Base-by-base conservation (phyloP, 176 grass and related monocot genomes). In the Carex littledalei region DNA sequence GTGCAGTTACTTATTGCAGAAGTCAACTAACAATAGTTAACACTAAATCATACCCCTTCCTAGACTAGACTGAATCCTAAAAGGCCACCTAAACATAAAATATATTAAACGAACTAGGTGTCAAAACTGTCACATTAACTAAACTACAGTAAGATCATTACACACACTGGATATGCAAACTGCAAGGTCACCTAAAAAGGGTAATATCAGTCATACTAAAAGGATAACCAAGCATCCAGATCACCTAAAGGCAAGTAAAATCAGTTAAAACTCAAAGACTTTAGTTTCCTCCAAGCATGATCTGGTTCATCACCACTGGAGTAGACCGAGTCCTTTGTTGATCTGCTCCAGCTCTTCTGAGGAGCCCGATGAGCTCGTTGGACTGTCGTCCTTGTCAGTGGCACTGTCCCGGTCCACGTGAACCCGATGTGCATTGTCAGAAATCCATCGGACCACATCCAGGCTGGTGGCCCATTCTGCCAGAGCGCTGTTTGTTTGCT, bases 391-490 rank as follows among this genome's bases (percentile, higher is more conserved):
- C 57, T 87, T 91, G 0, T 88, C 90, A 22, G 20, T 61, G 4
- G 85, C 50, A 31, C 79, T 89, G 0, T 90, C 93, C 78, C 71
- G 91, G 41, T 92, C 78, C 59, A 93, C 85, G 10, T 81, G 89
- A 73, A 98, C 3, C 1, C 93, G 89, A 43, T 87, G 88, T 74
- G 91, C 93, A 67, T 95, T 98, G 50, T 93, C 89, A 78, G 86
- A 91, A 64, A 92, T 83, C 95, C 95, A 98, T 79, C 70, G 63
- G 52, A 89, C 89, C 63, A 98, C 92, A 34, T 95, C 95, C 3
- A 89, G 88, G 52, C 91, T 98, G 14, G 88, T 83, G 2, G 93
- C 83, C 88, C 85, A 91, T 65, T 86, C 86, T 37, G 72, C 66
- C 57, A 98, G 70, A 0, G 91, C 95, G 16, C 76, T 84, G 47